Evolutionary conservation across 257 asterid genomes (phyloP).

Genomic region (Cruciata laevipes): DNA sequence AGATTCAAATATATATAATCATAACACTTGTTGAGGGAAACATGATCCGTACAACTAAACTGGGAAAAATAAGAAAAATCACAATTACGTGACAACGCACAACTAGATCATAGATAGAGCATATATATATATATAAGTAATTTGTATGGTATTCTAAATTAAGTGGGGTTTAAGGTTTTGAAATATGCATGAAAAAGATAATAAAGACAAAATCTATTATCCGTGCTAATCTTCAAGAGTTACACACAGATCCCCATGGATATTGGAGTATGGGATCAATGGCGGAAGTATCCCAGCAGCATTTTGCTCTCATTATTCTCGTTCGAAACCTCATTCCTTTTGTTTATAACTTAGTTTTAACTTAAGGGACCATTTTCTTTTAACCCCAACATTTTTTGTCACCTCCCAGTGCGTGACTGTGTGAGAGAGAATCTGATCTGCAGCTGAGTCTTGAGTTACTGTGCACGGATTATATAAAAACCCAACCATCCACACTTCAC

Average conservation of each 20-base stretch:
- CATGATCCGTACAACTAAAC: too few relatives aligned
- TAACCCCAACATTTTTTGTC: conserved; percentile 3
- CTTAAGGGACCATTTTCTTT: conserved; percentile 26
- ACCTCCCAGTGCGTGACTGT: neutral
- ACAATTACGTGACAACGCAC: too few relatives aligned
- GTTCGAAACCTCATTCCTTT: conserved; percentile 59
- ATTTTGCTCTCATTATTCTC: conserved; percentile 21
- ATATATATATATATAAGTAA: too few relatives aligned
- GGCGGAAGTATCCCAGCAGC: conserved; percentile 64
- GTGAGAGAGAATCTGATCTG: conserved; percentile 2
- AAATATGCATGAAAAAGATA: neutral
- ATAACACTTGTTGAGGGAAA: too few relatives aligned
- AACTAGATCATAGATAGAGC: too few relatives aligned
- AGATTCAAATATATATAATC: too few relatives aligned
- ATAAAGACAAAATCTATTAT: neutral
- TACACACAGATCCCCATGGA: conserved; percentile 67
- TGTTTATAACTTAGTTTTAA: conserved; percentile 38
- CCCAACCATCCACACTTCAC: neutral
- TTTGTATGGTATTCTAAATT: neutral
- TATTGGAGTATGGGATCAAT: conserved; percentile 26
- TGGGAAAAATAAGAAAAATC: too few relatives aligned
- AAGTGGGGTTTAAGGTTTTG: conserved; percentile 10
- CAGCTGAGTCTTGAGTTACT: conserved; percentile 1
- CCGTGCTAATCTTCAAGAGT: neutral
- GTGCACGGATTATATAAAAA: conserved; percentile 12